phyloP scores from a whole-genome alignment of 768 basidiomycete species.

The Mycena vulgaris region DNA sequence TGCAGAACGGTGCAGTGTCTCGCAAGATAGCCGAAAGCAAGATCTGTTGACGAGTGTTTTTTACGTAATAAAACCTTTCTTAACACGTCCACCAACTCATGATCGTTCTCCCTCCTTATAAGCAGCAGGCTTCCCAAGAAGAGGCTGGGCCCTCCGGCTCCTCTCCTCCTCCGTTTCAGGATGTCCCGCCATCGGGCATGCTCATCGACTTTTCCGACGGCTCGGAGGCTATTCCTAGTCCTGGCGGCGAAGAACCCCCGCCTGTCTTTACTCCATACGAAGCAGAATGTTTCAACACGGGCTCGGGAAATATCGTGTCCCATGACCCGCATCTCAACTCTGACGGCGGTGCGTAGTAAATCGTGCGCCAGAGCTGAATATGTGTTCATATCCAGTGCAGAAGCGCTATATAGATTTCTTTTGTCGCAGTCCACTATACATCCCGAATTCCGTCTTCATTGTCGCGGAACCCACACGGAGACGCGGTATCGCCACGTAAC shows the following conservation, averaged over 20 bases:
- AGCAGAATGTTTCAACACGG: conserved; percentile 69
- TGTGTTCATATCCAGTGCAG: conserved; percentile 47
- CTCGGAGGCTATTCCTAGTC: conserved; percentile 10
- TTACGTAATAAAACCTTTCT: not conserved
- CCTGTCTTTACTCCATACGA: conserved; percentile 76
- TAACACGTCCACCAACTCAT: conserved; percentile 5
- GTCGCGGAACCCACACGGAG: conserved; percentile 72
- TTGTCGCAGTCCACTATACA: conserved; percentile 65
- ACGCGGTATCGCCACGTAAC: conserved; percentile 64
- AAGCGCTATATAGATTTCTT: conserved; percentile 82
- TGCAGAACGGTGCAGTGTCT: too few species aligned
- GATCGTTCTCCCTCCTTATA: conserved; percentile 23
- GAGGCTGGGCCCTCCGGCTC: conserved; percentile 3
- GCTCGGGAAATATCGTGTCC: conserved; percentile 70
- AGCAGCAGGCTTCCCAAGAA: not conserved
- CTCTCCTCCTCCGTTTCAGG: conserved; percentile 28
- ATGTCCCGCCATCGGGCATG: conserved; percentile 16
- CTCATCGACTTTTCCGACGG: conserved; percentile 36
- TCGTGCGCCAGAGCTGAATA: conserved; percentile 5
- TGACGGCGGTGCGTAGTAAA: conserved; percentile 52
- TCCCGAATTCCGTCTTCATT: conserved; percentile 64
- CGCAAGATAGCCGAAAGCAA: too few species aligned
- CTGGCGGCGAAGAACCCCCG: conserved; percentile 63
- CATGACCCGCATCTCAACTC: conserved; percentile 80
- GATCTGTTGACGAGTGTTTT: too few species aligned